These are phyloP conservation scores for Ochromonas danica DNA, from an alignment of 108 stramenopile genomes.

Conservation along the genomic window DNA sequence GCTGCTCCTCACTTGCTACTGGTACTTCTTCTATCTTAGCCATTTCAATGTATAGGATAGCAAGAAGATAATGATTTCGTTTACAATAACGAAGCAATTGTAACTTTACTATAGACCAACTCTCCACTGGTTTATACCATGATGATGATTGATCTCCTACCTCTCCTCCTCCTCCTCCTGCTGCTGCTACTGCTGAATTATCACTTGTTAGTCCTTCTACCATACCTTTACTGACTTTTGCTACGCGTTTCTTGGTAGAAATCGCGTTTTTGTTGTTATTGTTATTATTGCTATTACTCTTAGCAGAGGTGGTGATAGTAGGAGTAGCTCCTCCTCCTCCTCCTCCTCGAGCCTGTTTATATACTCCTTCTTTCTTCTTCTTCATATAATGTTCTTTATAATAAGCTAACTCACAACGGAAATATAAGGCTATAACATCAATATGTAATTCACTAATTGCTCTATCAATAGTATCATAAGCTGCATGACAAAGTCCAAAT, in stretches of 20 bases:
- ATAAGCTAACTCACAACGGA: conserved; percentile 5
- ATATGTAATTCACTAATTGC: not conserved
- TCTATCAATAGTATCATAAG: not conserved
- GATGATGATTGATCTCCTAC: no score
- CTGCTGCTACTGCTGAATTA: not conserved
- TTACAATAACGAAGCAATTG: not conserved
- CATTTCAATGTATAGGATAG: not conserved
- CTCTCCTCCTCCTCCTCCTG: not conserved
- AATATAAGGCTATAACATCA: conserved; percentile 11
- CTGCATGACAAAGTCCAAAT: not conserved
- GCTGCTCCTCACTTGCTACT: not conserved
- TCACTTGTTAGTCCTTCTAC: not conserved
- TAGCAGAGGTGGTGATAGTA: not conserved
- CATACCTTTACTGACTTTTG: not conserved
- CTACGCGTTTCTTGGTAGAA: not conserved
- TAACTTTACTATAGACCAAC: not conserved
- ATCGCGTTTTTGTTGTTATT: not conserved
- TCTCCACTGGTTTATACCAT: not conserved
- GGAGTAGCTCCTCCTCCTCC: not conserved
- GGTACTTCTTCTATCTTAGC: no score
- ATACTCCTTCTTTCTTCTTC: not conserved
- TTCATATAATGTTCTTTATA: not conserved
- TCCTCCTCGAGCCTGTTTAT: not conserved
- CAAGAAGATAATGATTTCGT: not conserved
- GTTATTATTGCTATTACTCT: not conserved